A percentile compares a stretch with the other conserved stretches of the same genome.
phyloP scores from a whole-genome alignment of 495 filamentous ascomycete species.

The Podospora tetraspora region DNA sequence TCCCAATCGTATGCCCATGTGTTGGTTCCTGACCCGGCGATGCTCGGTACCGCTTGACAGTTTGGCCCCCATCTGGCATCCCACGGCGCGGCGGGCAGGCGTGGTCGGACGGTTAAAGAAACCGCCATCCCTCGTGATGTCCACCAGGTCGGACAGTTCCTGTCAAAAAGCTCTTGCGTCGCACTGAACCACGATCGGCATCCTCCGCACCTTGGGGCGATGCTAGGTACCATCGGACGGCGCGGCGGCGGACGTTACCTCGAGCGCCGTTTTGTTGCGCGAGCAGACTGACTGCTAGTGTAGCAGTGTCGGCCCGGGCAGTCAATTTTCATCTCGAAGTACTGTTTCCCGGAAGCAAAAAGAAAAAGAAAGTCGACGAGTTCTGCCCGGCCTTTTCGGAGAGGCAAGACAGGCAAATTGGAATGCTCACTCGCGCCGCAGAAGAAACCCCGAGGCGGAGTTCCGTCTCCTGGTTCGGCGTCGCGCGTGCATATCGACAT shows the following conservation, averaged over 20 bases:
- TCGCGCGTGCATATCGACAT: not conserved
- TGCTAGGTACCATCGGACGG: not conserved
- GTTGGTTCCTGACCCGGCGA: not conserved
- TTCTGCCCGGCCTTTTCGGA: not conserved
- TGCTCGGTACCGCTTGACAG: not conserved
- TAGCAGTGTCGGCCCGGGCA: not conserved
- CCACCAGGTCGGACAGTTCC: not conserved
- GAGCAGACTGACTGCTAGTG: not conserved
- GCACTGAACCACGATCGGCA: not conserved
- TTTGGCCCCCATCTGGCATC: not conserved
- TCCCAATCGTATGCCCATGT: not conserved
- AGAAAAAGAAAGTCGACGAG: not conserved
- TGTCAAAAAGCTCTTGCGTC: not conserved
- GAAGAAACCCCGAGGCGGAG: not conserved
- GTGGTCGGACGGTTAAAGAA: not conserved
- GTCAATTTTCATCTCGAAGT: not conserved
- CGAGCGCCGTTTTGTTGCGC: not conserved
- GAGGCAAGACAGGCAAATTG: not conserved
- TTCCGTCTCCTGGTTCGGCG: not conserved
- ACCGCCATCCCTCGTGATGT: not conserved
- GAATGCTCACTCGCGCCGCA: not conserved
- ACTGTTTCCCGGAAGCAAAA: not conserved
- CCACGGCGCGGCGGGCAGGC: not conserved
- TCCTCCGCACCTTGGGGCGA: not conserved
- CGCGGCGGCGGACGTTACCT: not conserved